A percentile compares a stretch with the other conserved stretches of the same genome.
phyloP scores from a whole-genome alignment of 352 stramenopile species.

The Elongisporangium anandrum region DNA sequence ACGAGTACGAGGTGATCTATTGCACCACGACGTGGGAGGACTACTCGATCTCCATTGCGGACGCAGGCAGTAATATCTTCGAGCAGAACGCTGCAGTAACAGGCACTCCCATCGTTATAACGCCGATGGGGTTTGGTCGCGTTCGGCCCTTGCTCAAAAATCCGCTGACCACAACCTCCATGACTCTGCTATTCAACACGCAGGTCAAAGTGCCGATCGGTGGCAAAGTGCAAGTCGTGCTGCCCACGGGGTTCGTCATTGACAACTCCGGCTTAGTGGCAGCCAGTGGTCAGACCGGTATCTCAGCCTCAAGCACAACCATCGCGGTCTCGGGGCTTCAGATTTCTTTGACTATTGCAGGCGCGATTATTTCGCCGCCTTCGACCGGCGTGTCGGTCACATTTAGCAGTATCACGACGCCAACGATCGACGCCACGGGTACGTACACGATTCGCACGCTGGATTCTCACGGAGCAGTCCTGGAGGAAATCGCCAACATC shows the following conservation, averaged over 20 bases:
- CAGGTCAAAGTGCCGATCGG: constrained; percentile 29
- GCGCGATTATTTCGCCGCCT: constrained; percentile 16
- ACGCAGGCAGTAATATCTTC: constrained; percentile 35
- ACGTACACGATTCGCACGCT: constrained; percentile 50
- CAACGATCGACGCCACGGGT: constrained; percentile 28
- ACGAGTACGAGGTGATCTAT: constrained; percentile 53
- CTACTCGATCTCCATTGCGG: constrained; percentile 35
- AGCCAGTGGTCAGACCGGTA: constrained; percentile 23
- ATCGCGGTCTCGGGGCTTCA: constrained; percentile 19
- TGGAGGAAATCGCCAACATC: constrained; percentile 51
- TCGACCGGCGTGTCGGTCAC: constrained; percentile 27
- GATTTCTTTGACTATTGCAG: constrained; percentile 31
- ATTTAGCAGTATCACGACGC: constrained; percentile 48
- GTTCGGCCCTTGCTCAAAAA: constrained; percentile 38
- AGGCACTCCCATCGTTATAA: constrained; percentile 65
- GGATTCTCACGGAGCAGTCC: constrained; percentile 30
- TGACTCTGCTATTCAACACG: constrained; percentile 35
- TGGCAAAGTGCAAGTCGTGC: constrained; percentile 42
- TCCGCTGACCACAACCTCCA: constrained; percentile 29
- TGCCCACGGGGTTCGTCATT: constrained; percentile 32
- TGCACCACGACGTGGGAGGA: constrained; percentile 33
- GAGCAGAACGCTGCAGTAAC: constrained; percentile 31
- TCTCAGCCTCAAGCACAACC: constrained; percentile 24
- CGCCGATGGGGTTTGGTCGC: constrained; percentile 38
- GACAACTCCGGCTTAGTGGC: constrained; percentile 18